Conservation (phyloP, 306 rosid species). For the Cicer yamashitae region DNA sequence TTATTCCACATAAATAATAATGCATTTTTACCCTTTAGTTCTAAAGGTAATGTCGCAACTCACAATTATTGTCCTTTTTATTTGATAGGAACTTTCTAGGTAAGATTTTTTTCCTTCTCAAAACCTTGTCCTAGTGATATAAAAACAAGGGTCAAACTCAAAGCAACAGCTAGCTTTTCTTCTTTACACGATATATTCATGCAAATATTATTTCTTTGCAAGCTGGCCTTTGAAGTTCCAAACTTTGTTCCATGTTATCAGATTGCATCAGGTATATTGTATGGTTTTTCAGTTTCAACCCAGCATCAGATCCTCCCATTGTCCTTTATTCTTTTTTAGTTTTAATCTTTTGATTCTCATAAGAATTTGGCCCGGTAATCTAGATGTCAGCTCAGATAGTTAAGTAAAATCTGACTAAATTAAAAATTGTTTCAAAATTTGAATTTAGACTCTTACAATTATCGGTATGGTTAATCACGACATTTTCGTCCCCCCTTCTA, state of each 20-base stretch:
- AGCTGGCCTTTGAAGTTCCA: conserved; percentile 29
- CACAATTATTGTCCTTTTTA: conserved; percentile 47
- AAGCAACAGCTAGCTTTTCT: conserved; percentile 4
- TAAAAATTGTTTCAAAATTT: too few species aligned
- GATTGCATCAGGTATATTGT: conserved; percentile 34
- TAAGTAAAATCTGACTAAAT: too few species aligned
- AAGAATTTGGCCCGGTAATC: too few species aligned
- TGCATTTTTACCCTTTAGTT: conserved; percentile 32
- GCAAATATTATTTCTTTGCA: conserved; percentile 19
- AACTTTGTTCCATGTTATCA: conserved; percentile 17
- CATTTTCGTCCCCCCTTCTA: too few species aligned
- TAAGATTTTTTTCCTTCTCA: conserved; percentile 43
- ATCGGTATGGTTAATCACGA: too few species aligned
- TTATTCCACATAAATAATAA: too few species aligned
- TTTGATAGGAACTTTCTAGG: conserved; percentile 47
- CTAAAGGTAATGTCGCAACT: conserved; percentile 24
- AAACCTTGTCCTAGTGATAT: conserved; percentile 12
- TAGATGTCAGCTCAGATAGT: too few species aligned
- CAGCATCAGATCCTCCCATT: conserved; percentile 1
- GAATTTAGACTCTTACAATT: too few species aligned
- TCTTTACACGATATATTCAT: conserved; percentile 24
- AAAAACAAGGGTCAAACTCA: conserved; percentile 37
- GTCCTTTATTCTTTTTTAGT: neutral
- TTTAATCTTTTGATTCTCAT: too few species aligned
- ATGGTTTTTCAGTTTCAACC: conserved; percentile 21